phyloP scores from a whole-genome alignment of 306 rosid species.

The Corylus americana region DNA sequence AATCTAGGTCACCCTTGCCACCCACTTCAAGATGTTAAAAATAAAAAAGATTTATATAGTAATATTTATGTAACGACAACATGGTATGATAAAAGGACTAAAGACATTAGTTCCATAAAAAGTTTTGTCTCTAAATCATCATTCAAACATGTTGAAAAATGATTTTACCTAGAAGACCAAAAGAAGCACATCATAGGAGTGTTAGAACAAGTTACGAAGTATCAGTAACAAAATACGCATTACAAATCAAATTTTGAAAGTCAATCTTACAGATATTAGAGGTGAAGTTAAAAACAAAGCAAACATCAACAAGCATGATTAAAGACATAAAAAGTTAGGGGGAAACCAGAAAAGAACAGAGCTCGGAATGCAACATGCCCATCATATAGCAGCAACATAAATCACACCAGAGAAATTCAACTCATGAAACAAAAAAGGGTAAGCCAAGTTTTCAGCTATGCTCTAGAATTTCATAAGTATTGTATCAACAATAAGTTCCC shows the following conservation, averaged over 20 bases:
- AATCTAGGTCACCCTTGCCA: constrained; percentile 8
- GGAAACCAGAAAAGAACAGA: no score
- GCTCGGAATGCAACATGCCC: no score
- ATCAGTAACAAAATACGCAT: not conserved
- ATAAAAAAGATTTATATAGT: not conserved
- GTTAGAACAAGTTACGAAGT: not conserved
- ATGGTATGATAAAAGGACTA: not conserved
- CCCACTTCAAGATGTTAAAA: not conserved
- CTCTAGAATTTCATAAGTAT: no score
- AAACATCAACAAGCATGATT: not conserved
- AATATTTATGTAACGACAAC: not conserved
- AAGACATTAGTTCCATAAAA: not conserved
- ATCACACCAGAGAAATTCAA: no score
- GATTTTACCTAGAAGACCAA: not conserved
- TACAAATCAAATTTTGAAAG: not conserved
- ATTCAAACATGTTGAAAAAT: not conserved
- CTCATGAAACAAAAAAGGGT: no score
- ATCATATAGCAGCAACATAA: no score
- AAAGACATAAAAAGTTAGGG: no score
- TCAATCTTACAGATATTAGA: not conserved
- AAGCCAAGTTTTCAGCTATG: no score
- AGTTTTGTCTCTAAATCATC: not conserved
- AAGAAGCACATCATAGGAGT: not conserved
- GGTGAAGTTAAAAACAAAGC: not conserved
- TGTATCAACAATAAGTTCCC: no score